Base-by-base conservation (phyloP, 139 green algal genomes). In the Limnomonas spitsbergensis region DNA sequence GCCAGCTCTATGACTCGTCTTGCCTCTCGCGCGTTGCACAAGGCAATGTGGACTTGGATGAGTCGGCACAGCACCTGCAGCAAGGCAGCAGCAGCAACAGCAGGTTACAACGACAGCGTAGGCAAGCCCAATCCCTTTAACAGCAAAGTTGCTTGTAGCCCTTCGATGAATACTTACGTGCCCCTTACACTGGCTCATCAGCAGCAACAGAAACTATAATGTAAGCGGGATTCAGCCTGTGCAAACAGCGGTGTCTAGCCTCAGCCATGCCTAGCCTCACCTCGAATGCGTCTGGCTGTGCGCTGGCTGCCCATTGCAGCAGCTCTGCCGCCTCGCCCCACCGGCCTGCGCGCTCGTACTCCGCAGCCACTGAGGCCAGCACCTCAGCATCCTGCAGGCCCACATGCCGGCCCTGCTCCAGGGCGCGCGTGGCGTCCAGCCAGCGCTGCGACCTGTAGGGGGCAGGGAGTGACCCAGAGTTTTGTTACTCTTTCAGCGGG, bases 261-360 rank as follows among this genome's bases (percentile, higher is more conserved):
- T n/a, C n/a, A n/a, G n/a, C n/a, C n/a, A n/a, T n/a, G n/a, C n/a
- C n/a, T n/a, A 61, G 47, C 20, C 47, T 61, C 61, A 37, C 61
- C 27, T 72, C 61, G 29, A 37, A 37, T 20, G 47, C 20, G 61
- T 7, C 27, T 20, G 61, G 61, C 27, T 72, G 27, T 36, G 61
- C 61, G 7, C 7, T 39, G 6, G 42, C 35, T n/a, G 68, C 68
- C 68, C 68, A 74, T 32, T 42, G 9, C 68, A 74, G 68, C 68
- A 47, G 29, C 35, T 32, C 68, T 32, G 29, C 35, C 35, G 68
- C 68, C 35, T 74, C 35, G 29, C 24, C 68, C 68, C 68, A 74
- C 20, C 68, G 68, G 4, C 68, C 68, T 32, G 29, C 68, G 4
- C 35, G 3, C 24, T 74, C 68, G 42, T 53, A 74, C 68, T 42